Percentiles rank a stretch among this genome's conserved stretches.
These are phyloP conservation scores for Tagetes erecta DNA, from an alignment of 129 eudicot species.

Conservation along the genomic window DNA sequence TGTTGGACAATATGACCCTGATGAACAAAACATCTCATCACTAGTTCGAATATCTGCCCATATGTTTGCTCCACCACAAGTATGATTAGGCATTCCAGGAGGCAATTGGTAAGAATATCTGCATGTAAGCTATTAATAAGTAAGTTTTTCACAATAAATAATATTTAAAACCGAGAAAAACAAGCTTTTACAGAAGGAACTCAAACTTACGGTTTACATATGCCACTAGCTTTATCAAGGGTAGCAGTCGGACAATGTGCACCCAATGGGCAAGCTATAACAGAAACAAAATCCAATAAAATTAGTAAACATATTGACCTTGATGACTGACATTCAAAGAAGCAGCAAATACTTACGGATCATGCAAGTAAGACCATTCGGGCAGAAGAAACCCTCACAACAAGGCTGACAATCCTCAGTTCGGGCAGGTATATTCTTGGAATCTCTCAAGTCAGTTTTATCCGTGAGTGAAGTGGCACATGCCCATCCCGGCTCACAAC, in stretches of 20 bases:
- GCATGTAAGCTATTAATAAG: constrained; percentile 28
- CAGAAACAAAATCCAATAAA: constrained; percentile 11
- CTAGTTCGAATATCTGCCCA: constrained; percentile 83
- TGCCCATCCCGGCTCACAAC: constrained; percentile 99
- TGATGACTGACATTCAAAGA: background rate
- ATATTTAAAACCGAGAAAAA: background rate
- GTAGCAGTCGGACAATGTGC: constrained; percentile 86
- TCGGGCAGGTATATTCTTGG: constrained; percentile 65
- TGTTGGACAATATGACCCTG: constrained; percentile 90
- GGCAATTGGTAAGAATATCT: constrained; percentile 86
- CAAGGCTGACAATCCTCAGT: constrained; percentile 64
- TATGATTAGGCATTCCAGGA: constrained; percentile 66
- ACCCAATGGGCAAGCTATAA: constrained; percentile 93
- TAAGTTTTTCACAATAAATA: constrained; percentile 16
- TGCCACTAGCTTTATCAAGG: constrained; percentile 54
- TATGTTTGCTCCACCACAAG: constrained; percentile 91
- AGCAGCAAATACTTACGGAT: constrained; percentile 61
- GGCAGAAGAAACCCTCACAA: constrained; percentile 97
- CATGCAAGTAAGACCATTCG: constrained; percentile 90
- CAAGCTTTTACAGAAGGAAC: constrained; percentile 1
- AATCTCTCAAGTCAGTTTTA: constrained; percentile 45
- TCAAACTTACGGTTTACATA: constrained; percentile 84
- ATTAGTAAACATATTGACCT: constrained; percentile 3
- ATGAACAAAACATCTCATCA: constrained; percentile 71
- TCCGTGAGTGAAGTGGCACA: constrained; percentile 46